phyloP scores from a whole-genome alignment of 202 grass and related monocot species.

The Setaria viridis region DNA sequence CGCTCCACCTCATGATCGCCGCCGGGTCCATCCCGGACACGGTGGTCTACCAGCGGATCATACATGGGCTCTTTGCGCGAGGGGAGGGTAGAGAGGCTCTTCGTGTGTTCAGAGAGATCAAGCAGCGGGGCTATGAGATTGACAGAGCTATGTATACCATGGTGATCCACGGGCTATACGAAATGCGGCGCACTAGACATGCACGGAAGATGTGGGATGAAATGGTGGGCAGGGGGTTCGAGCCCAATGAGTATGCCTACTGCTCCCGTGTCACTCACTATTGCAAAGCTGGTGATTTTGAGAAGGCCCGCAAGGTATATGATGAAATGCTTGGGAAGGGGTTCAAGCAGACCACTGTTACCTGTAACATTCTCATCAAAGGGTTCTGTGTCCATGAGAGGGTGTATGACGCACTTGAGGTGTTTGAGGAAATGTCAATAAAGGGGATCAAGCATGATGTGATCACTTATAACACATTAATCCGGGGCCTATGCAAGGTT shows the following conservation, averaged over 20 bases:
- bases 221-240: slow-evolving; percentile 64
- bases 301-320: slow-evolving; percentile 59
- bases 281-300: slow-evolving; percentile 67
- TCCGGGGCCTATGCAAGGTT: slow-evolving; percentile 71
- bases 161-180: slow-evolving; percentile 63
- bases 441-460: slow-evolving; percentile 68
- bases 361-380: slow-evolving; percentile 62
- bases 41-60: slow-evolving; percentile 65
- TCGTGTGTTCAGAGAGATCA: slow-evolving; percentile 73
- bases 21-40: slow-evolving; percentile 51
- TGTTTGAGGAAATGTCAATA: slow-evolving; percentile 68
- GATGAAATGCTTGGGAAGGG: slow-evolving; percentile 74
- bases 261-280: slow-evolving; percentile 52
- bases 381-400: slow-evolving; percentile 64
- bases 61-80: slow-evolving; percentile 54
- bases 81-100: slow-evolving; percentile 60
- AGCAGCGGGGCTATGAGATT: slow-evolving; percentile 68
- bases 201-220: slow-evolving; percentile 61
- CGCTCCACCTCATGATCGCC: slow-evolving; percentile 79
- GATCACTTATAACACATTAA: slow-evolving; percentile 74
- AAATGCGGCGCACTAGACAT: slow-evolving; percentile 43
- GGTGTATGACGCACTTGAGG: slow-evolving; percentile 53
- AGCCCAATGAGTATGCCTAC: slow-evolving; percentile 72
- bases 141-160: slow-evolving; percentile 56
- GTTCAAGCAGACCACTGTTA: slow-evolving; percentile 62